Conservation (phyloP, 2,329 filamentous ascomycete species). For the Emmonsia crescens region DNA sequence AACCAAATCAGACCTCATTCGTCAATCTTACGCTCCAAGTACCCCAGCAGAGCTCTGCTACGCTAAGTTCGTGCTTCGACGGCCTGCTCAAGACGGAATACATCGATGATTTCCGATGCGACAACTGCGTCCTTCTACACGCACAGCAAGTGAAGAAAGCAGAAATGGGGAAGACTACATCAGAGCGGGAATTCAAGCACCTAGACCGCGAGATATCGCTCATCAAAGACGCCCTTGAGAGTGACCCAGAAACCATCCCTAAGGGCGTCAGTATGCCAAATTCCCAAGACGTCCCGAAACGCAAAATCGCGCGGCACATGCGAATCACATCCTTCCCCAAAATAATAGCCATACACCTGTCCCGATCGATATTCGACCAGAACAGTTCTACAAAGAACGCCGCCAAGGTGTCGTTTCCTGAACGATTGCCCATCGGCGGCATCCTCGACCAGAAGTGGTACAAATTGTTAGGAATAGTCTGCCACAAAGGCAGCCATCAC, state of each 20-base stretch:
- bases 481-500: slow-evolving; percentile 89
- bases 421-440: slow-evolving; percentile 71
- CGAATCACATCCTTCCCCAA: slow-evolving; percentile 81
- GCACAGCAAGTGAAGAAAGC: slow-evolving; percentile 55
- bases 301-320: slow-evolving; percentile 77
- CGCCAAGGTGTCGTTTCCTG: slow-evolving; percentile 86
- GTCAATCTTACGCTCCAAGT: slow-evolving; percentile 88
- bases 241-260: slow-evolving; percentile 68
- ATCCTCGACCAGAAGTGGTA: slow-evolving; percentile 70
- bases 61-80: slow-evolving; percentile 81
- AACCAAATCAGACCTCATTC: slow-evolving; percentile 71
- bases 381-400: slow-evolving; percentile 81
- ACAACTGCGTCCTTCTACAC: slow-evolving; percentile 78
- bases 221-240: slow-evolving; percentile 60
- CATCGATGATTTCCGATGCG: slow-evolving; percentile 95
- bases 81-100: slow-evolving; percentile 88
- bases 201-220: slow-evolving; percentile 51
- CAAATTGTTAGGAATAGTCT: slow-evolving; percentile 75
- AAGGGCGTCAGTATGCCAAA: slow-evolving; percentile 66
- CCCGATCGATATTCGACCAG: slow-evolving; percentile 79
- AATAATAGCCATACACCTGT: slow-evolving; percentile 82
- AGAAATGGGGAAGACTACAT: slow-evolving; percentile 47
- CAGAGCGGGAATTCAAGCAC: slow-evolving; percentile 41
- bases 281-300: slow-evolving; percentile 61
- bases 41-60: slow-evolving; percentile 68